Conservation (phyloP, 2,329 filamentous ascomycete species). For the Neonectria ditissima region DNA sequence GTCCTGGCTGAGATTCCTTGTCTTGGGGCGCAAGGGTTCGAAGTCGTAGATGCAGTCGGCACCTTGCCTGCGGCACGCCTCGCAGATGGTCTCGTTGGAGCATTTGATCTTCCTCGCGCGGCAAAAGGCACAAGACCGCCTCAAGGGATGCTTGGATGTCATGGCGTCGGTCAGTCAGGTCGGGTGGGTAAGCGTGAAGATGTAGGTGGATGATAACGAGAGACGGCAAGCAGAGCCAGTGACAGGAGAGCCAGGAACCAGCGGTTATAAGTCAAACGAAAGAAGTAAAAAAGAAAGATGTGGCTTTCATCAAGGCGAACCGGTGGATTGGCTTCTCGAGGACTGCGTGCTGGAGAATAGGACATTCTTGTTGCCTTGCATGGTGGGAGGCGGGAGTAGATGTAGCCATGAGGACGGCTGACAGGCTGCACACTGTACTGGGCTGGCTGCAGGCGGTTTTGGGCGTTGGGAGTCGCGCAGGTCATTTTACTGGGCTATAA, state of each 20-base stretch:
- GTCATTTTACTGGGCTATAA: conserved; percentile 23
- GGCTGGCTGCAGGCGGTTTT: conserved; percentile 9
- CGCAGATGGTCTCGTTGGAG: conserved; percentile 53
- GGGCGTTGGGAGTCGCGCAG: conserved; percentile 3
- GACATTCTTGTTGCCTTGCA: conserved; percentile 32
- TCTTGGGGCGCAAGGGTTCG: conserved; percentile 48
- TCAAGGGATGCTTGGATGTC: conserved; percentile 49
- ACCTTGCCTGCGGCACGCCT: conserved; percentile 52
- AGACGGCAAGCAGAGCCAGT: conserved; percentile 14
- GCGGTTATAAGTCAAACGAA: conserved; percentile 2
- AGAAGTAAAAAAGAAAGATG: not conserved
- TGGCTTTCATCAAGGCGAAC: conserved; percentile 12
- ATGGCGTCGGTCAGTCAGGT: conserved; percentile 34
- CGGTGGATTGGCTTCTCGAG: not conserved
- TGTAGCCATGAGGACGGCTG: conserved; percentile 30
- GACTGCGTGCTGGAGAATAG: conserved; percentile 17
- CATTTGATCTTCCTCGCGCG: conserved; percentile 55
- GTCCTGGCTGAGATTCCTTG: conserved; percentile 45
- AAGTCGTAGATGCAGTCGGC: conserved; percentile 55
- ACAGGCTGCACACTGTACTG: conserved; percentile 38
- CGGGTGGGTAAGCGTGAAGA: conserved; percentile 5
- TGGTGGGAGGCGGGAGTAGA: conserved; percentile 26
- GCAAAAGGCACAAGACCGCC: conserved; percentile 52
- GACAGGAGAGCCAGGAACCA: not conserved
- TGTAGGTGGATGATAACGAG: conserved; percentile 9